Evolutionary conservation across 2,329 filamentous ascomycete species (phyloP), one percentile per base, ranked within the genome.

Genomic region (Leptodontidium sp.): DNA sequence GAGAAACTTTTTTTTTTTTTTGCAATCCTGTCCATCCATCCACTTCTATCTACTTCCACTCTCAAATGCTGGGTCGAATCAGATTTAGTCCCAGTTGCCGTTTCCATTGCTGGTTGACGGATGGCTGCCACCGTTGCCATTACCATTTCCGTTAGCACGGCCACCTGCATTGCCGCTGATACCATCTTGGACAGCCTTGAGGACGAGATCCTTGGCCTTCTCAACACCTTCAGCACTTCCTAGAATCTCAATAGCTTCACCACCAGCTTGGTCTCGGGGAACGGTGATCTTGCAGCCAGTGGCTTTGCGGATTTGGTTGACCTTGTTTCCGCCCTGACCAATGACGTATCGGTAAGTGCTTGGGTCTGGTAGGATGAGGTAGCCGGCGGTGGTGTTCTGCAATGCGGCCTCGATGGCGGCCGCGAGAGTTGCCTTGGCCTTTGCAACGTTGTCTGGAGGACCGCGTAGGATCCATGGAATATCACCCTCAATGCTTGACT

Each of bases 281-380:
- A 99, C 95, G 73, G 94, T 94, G 79, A 99, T 97, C 82, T 92
- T 94, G 82, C 94, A 98, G 66, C 92, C 93, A 63, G 94, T 98
- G 84, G 96, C 90, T 83, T 93, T 93, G 75, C 96, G 90, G 79
- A 99, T 98, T 52, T 89, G 84, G 82, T 98, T 98, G 80, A 99
- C 97, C 81, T 95, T 95, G 80, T 89, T 92, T 68, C 96, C 96
- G 69, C 91, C 92, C 72, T 91, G 90, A 4, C 96, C 96, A 74
- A 99, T 94, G 61, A 99, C 93, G 72, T 92, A 92, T 71, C 95
- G 89, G 84, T 98, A 97, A 58, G 93, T 93, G 75, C 88, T 89
- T 12, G 96, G 93, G 78, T 99, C 95, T 0, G 95, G 73, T 49
- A 99, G 87, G 72, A 96, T 90, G 45, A 99, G 87, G 80, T 97